Evolutionary conservation across 495 filamentous ascomycete species (phyloP).

Genomic region (Podospora fimiseda): DNA sequence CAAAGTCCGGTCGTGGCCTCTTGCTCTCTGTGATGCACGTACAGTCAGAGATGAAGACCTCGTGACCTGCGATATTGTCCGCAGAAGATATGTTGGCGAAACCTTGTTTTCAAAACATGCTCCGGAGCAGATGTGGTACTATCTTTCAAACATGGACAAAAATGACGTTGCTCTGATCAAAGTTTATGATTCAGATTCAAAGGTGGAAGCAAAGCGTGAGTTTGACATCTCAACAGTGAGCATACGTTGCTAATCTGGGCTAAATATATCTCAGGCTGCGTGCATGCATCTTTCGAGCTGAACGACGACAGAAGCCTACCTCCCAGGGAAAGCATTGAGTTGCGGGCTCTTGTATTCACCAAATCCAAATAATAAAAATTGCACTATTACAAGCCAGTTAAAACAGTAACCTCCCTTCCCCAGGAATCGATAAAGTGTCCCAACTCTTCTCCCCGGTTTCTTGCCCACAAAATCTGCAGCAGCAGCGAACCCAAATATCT

Average conservation of each 20-base stretch:
- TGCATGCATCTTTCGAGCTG: background rate
- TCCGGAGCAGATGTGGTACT: background rate
- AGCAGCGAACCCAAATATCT: background rate
- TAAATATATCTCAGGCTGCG: background rate
- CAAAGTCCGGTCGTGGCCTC: slow-evolving; percentile 1
- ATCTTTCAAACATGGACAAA: background rate
- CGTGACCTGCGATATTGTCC: slow-evolving; percentile 5
- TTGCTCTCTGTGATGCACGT: slow-evolving; percentile 2
- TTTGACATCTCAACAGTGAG: background rate
- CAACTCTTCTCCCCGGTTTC: background rate
- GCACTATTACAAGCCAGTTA: too few species aligned
- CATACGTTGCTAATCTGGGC: background rate
- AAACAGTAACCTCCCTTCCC: too few species aligned
- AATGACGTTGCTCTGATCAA: slow-evolving; percentile 1
- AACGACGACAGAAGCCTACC: background rate
- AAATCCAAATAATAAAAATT: too few species aligned
- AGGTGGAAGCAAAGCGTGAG: background rate
- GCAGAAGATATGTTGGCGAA: slow-evolving; percentile 1
- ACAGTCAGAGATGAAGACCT: background rate
- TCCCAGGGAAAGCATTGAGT: background rate
- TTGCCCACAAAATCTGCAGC: background rate
- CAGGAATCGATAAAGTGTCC: too few species aligned
- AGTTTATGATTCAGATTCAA: slow-evolving; percentile 5
- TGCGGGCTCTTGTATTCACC: background rate
- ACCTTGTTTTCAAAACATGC: background rate